phyloP scores from a whole-genome alignment of 2,329 filamentous ascomycete species.

The Cytospora piceae region DNA sequence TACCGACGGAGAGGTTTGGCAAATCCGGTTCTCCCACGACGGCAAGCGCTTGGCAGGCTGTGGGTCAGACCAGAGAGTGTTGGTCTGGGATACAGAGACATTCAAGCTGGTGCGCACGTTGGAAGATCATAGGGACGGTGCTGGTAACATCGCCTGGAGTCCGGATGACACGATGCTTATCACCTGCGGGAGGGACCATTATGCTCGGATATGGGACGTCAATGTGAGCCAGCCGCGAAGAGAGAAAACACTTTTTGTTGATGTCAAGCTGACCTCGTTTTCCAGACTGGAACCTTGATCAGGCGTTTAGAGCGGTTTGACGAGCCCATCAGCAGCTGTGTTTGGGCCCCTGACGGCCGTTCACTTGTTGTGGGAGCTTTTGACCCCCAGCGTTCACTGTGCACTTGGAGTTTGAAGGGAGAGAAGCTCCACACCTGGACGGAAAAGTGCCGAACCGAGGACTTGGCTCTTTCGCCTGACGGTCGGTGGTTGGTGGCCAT shows the following conservation, averaged over 20 bases:
- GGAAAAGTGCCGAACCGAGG: slow-evolving; percentile 76
- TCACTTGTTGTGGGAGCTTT: slow-evolving; percentile 81
- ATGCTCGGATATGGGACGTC: slow-evolving; percentile 76
- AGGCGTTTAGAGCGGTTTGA: slow-evolving; percentile 70
- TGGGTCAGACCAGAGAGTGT: slow-evolving; percentile 72
- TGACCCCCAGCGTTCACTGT: slow-evolving; percentile 67
- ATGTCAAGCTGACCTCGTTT: slow-evolving; percentile 3
- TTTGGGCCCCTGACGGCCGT: slow-evolving; percentile 81
- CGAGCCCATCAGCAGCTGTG: slow-evolving; percentile 86
- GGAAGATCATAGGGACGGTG: slow-evolving; percentile 67
- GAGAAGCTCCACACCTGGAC: slow-evolving; percentile 68
- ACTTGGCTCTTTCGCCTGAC: slow-evolving; percentile 81
- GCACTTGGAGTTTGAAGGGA: slow-evolving; percentile 70
- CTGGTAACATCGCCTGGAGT: slow-evolving; percentile 87
- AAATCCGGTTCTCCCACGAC: slow-evolving; percentile 86
- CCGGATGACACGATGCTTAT: slow-evolving; percentile 87
- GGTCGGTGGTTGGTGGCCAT: slow-evolving; percentile 80
- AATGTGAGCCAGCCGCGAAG: slow-evolving; percentile 53
- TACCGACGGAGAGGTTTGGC: slow-evolving; percentile 79
- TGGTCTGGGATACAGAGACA: slow-evolving; percentile 78
- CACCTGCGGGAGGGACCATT: slow-evolving; percentile 76
- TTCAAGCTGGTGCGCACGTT: slow-evolving; percentile 69
- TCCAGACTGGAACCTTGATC: slow-evolving; percentile 65
- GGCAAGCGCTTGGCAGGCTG: slow-evolving; percentile 82
- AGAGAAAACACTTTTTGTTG: neutral